phyloP scores from a whole-genome alignment of 148 eudicot species.

The Bassia scoparia region DNA sequence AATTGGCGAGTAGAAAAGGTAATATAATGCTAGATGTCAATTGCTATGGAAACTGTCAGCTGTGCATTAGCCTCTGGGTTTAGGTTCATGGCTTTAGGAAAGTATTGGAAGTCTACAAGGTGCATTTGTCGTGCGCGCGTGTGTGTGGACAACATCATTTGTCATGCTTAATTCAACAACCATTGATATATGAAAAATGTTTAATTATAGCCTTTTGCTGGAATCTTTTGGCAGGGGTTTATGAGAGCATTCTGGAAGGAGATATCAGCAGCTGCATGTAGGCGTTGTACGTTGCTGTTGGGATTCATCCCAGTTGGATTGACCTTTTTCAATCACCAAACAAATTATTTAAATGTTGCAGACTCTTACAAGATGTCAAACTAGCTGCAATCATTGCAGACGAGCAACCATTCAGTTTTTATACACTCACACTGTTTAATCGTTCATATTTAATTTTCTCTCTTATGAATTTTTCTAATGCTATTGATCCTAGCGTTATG shows the following conservation, averaged over 20 bases:
- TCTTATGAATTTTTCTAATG: background rate
- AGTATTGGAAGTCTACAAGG: background rate
- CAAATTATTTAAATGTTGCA: background rate
- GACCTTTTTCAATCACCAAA: background rate
- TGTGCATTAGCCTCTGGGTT: background rate
- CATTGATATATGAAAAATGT: background rate
- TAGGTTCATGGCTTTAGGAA: background rate
- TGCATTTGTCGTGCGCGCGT: background rate
- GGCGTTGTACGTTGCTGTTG: conserved; percentile 7
- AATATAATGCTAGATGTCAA: background rate
- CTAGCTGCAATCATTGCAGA: background rate
- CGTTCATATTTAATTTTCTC: background rate
- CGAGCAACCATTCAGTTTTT: background rate
- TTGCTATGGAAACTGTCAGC: background rate
- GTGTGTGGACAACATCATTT: background rate
- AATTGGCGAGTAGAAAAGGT: background rate
- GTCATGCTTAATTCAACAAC: background rate
- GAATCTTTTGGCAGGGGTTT: conserved; percentile 29
- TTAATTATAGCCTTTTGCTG: background rate
- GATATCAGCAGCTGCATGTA: background rate
- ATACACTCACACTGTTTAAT: background rate
- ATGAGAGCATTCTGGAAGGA: conserved; percentile 6
- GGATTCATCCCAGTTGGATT: background rate
- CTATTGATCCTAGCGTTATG: background rate
- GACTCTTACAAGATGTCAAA: background rate